Percentiles rank a stretch among this genome's conserved stretches.
phyloP scores from a whole-genome alignment of 2,329 filamentous ascomycete species.

The Fusarium floridanum region DNA sequence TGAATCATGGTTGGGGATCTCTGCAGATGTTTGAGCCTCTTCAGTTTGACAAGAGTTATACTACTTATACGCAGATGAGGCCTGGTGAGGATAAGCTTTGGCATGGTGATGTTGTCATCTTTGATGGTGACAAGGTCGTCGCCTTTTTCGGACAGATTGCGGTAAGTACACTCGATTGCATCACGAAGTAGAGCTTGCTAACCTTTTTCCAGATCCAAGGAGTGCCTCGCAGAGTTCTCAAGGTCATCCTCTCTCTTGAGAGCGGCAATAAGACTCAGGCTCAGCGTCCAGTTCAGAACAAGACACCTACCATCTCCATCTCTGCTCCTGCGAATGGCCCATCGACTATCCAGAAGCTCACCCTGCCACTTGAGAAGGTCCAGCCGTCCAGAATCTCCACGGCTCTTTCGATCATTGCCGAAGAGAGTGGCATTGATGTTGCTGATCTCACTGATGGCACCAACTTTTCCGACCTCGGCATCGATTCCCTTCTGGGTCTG shows the following conservation, averaged over 20 bases:
- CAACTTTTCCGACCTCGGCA: conserved; percentile 68
- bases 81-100: conserved; percentile 33
- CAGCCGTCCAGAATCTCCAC: conserved; percentile 14
- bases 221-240: conserved; percentile 36
- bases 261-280: conserved; percentile 30
- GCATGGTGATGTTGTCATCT: conserved; percentile 66
- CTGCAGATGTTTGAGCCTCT: conserved; percentile 36
- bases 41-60: conserved; percentile 39
- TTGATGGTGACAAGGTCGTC: conserved; percentile 64
- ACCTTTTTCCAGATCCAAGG: conserved; percentile 23
- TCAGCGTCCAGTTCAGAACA: conserved; percentile 17
- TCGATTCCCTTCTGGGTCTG: conserved; percentile 72
- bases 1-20: conserved; percentile 40
- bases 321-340: rapidly evolving
- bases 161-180: conserved; percentile 34
- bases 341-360: rapidly evolving
- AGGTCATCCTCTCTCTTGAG: conserved; percentile 35
- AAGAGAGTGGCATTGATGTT: conserved; percentile 36
- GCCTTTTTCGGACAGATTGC: conserved; percentile 49
- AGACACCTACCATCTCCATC: not conserved
- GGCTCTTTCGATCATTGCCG: conserved; percentile 28
- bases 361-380: not conserved
- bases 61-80: conserved; percentile 36
- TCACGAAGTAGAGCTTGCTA: not conserved
- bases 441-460: conserved; percentile 67